These are phyloP conservation scores for Phialocephala sp. DNA, from an alignment of 2,329 filamentous ascomycete genomes.

Conservation along the genomic window DNA sequence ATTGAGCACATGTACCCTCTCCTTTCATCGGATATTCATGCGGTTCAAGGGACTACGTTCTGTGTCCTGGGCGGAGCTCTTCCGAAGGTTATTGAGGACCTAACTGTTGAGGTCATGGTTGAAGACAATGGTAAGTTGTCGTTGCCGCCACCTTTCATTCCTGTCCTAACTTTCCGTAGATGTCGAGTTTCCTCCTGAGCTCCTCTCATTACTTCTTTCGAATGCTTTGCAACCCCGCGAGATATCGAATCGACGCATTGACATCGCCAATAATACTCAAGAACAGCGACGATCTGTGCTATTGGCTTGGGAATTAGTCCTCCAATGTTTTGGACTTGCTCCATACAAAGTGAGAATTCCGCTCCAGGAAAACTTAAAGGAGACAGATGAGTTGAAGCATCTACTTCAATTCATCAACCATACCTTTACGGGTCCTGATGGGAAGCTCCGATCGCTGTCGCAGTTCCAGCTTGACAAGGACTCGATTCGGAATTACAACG, in stretches of 20 bases:
- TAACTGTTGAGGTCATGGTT: conserved; percentile 77
- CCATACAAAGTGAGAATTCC: neutral
- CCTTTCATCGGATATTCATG: conserved; percentile 74
- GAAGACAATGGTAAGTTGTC: conserved; percentile 63
- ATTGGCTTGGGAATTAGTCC: neutral
- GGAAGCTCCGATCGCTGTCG: neutral
- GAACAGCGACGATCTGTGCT: neutral
- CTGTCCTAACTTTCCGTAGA: conserved; percentile 44
- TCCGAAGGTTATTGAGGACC: conserved; percentile 76
- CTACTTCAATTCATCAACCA: neutral
- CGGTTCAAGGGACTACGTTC: conserved; percentile 82
- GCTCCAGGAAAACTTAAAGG: neutral
- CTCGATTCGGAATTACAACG: conserved; percentile 61
- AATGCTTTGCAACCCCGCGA: conserved; percentile 56
- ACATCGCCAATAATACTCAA: neutral
- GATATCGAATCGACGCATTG: neutral
- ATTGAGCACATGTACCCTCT: conserved; percentile 75
- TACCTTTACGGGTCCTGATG: neutral
- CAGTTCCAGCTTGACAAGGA: conserved; percentile 45
- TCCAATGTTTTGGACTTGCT: neutral
- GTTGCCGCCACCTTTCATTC: neutral
- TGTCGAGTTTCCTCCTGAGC: conserved; percentile 79
- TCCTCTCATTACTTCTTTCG: conserved; percentile 83
- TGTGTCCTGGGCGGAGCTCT: conserved; percentile 80
- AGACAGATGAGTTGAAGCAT: neutral